Percentiles rank a stretch among this genome's conserved stretches.
These are phyloP conservation scores for Oryza punctata DNA, from an alignment of 176 grass and related monocot species.

Conservation along the genomic window DNA sequence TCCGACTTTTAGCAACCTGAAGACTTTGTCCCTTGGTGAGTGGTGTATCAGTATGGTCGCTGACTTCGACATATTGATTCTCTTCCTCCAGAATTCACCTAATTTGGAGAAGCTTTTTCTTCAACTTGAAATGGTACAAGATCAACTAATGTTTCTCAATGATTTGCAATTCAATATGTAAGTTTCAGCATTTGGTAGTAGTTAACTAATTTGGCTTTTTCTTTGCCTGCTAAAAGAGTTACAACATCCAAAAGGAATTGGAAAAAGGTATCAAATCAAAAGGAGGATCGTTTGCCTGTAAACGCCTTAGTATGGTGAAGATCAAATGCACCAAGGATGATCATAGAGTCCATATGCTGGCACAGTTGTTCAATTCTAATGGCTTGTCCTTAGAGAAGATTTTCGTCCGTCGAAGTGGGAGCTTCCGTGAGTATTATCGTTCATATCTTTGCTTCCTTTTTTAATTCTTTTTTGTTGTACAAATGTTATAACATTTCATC, in stretches of 20 bases:
- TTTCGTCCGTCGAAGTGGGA: constrained; percentile 27
- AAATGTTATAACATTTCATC: too few relatives aligned
- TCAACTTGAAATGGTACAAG: constrained; percentile 38
- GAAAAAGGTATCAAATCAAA: constrained; percentile 9
- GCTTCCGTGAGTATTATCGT: constrained; percentile 14
- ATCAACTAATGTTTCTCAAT: neutral
- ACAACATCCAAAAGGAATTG: constrained; percentile 22
- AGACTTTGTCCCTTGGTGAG: constrained; percentile 46
- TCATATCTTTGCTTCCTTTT: too few relatives aligned
- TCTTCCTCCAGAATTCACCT: constrained; percentile 35
- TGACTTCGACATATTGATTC: constrained; percentile 36
- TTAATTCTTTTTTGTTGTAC: too few relatives aligned
- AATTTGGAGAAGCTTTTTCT: constrained; percentile 35
- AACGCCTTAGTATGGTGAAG: constrained; percentile 45
- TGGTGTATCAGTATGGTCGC: constrained; percentile 44
- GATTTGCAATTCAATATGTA: neutral
- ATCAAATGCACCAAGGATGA: constrained; percentile 45
- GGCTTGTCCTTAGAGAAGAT: constrained; percentile 33
- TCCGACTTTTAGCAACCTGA: constrained; percentile 41
- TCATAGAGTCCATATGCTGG: constrained; percentile 46
- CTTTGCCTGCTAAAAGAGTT: constrained; percentile 7
- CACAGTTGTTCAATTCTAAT: constrained; percentile 28
- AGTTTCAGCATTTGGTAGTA: neutral
- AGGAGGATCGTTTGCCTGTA: constrained; percentile 40
- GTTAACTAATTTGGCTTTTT: constrained; percentile 14